Base-by-base conservation (phyloP, 2,329 filamentous ascomycete genomes). In the Penicillium paneum region DNA sequence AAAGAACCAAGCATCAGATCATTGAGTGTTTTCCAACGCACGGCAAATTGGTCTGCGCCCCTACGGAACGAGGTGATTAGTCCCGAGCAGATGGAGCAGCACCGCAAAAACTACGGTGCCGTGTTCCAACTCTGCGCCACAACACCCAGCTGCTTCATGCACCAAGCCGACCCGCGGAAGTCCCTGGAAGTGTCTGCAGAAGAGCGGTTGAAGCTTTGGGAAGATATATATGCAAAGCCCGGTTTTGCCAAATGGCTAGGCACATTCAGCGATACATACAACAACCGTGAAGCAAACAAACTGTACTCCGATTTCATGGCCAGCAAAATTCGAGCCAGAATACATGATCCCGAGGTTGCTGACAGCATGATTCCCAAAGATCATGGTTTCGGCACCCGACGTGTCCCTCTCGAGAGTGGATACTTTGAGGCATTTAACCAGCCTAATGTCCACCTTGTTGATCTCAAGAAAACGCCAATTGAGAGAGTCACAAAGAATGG, bases 401-500 rank as follows among this genome's bases (percentile, higher is more conserved):
- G 63, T n/a, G 45, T 61, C 4, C 57, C 58, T 8, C 43, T 63
- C 1, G 62, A 64, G 41, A 61, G 50, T 26, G 66, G 67, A 1
- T 75, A 70, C 50, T 71, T 66, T 47, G 71, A 73, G 38, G 61
- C 67, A 8, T 73, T 66, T 60, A 72, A 74, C 43, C 52, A 66
- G 48, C 59, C 64, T 1, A 71, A 73, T 41, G 70, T 74, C 5
- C 46, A 68, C 7, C 57, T 74, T 7, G 67, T 72, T 8, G 67
- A 73, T 50, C 31, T 62, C 8, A 52, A 56, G 17, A 49, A 61
- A 32, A 64, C 57, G 1, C 63, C 63, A 1, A 57, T 63, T 13
- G 53, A 59, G 7, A 42, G 31, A 4, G 50, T 62, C 7, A 59
- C 52, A 0, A 58, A 63, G 2, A 71, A 55, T 0, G 78, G 78